Conservation (phyloP, 108 stramenopile genomes). For the Pseudonitzschia pungens region DNA sequence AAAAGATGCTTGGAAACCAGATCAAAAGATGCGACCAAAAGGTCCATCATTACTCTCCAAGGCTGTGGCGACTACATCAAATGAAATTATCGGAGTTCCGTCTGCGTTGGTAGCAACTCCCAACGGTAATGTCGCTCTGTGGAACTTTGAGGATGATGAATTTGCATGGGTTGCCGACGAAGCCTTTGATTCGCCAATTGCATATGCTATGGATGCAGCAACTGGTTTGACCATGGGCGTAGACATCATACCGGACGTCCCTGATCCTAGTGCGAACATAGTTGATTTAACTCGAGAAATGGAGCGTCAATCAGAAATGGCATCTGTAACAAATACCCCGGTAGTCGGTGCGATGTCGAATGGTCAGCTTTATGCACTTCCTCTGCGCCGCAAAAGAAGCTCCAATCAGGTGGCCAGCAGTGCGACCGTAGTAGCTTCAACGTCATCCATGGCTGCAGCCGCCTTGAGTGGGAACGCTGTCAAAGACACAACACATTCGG, state of each 20-base stretch:
- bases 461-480: neutral
- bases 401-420: conserved; percentile 27
- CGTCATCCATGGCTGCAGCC: conserved; percentile 15
- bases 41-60: neutral
- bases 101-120: conserved; percentile 72
- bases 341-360: conserved; percentile 63
- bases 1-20: conserved; percentile 21
- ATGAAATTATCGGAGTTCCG: conserved; percentile 12
- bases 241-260: conserved; percentile 74
- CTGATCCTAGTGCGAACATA: conserved; percentile 37
- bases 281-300: conserved; percentile 51
- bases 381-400: conserved; percentile 46
- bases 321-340: conserved; percentile 30
- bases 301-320: conserved; percentile 40
- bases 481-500: neutral
- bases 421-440: conserved; percentile 31
- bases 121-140: conserved; percentile 65
- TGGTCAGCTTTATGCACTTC: conserved; percentile 82
- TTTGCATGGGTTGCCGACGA: conserved; percentile 71
- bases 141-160: conserved; percentile 33
- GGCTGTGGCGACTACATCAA: neutral
- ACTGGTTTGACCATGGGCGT: conserved; percentile 56
- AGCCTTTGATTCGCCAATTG: conserved; percentile 68
- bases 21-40: neutral
- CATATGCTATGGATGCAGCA: conserved; percentile 67